These are phyloP conservation scores for Candida boidinii DNA, from an alignment of 805 yeast genomes.

Conservation along the genomic window DNA sequence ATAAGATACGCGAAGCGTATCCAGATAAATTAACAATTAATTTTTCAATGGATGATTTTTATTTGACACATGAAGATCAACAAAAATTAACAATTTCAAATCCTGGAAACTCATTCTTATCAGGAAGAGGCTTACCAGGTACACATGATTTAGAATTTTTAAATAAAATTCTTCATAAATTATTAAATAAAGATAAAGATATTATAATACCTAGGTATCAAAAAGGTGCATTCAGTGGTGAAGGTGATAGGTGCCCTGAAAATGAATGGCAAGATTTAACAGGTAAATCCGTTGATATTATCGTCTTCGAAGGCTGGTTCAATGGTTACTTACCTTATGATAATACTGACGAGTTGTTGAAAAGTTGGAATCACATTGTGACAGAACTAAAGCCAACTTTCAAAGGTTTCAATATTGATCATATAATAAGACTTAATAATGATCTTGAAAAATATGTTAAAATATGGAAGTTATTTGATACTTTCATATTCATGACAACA, in stretches of 20 bases:
- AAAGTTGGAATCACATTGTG: conserved; percentile 19
- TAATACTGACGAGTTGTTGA: conserved; percentile 18
- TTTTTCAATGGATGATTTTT: conserved; percentile 82
- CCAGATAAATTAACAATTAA: conserved; percentile 32
- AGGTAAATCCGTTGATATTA: conserved; percentile 38
- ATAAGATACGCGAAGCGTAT: conserved; percentile 23
- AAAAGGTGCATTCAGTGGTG: conserved; percentile 61
- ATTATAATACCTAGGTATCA: conserved; percentile 63
- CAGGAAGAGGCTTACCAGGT: conserved; percentile 87
- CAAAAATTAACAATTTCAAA: conserved; percentile 27
- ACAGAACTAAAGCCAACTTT: conserved; percentile 9
- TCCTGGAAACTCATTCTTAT: conserved; percentile 32
- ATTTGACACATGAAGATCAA: conserved; percentile 62
- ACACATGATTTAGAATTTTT: conserved; percentile 69
- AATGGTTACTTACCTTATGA: conserved; percentile 55
- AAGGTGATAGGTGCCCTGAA: conserved; percentile 61
- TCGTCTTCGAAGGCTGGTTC: conserved; percentile 93
- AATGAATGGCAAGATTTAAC: conserved; percentile 28
- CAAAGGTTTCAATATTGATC: conserved; percentile 7
- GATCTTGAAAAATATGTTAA: conserved; percentile 40
- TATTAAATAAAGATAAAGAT: conserved; percentile 17
- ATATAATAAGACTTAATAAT: conserved; percentile 38
- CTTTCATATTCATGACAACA: conserved; percentile 57
- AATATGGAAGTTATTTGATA: conserved; percentile 51
- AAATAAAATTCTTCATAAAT: conserved; percentile 24